Percentiles rank a stretch among this genome's conserved stretches.
These are phyloP conservation scores for Ceratobasidium sp. DNA, from an alignment of 1,284 basidiomycete species.

Conservation along the genomic window DNA sequence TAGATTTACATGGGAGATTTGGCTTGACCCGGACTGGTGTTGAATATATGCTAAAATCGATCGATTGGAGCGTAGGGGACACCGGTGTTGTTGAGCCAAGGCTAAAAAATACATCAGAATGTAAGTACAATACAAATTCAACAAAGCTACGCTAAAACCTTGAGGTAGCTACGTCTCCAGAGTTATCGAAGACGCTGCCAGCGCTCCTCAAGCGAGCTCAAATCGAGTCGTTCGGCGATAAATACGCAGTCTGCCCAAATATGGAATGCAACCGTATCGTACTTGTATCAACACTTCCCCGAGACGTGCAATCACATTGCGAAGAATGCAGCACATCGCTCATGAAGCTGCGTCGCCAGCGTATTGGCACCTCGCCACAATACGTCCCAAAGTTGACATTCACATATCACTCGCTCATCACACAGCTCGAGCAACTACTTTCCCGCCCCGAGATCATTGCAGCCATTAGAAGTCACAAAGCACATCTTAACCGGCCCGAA, in stretches of 20 bases:
- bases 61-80: constrained; percentile 22
- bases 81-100: constrained; percentile 1
- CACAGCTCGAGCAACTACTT: constrained; percentile 7
- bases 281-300: background rate
- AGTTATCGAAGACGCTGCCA: constrained; percentile 11
- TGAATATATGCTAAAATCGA: constrained; percentile 11
- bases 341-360: constrained; percentile 12
- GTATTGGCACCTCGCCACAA: background rate
- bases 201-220: constrained; percentile 10
- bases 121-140: background rate
- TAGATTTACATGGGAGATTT: constrained; percentile 14
- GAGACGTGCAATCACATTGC: background rate
- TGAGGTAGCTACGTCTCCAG: constrained; percentile 8
- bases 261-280: constrained; percentile 6
- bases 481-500: background rate
- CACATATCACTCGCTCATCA: constrained; percentile 1
- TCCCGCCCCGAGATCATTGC: constrained; percentile 9
- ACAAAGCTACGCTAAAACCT: background rate
- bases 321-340: background rate
- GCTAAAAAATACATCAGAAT: background rate
- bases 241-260: constrained; percentile 12
- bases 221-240: constrained; percentile 7
- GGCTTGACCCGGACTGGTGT: constrained; percentile 13
- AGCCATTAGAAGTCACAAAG: constrained; percentile 12
- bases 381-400: constrained; percentile 7